Base-by-base conservation (phyloP, 371 early-diverging fungal species). In the Amoeboradix gromovi region DNA sequence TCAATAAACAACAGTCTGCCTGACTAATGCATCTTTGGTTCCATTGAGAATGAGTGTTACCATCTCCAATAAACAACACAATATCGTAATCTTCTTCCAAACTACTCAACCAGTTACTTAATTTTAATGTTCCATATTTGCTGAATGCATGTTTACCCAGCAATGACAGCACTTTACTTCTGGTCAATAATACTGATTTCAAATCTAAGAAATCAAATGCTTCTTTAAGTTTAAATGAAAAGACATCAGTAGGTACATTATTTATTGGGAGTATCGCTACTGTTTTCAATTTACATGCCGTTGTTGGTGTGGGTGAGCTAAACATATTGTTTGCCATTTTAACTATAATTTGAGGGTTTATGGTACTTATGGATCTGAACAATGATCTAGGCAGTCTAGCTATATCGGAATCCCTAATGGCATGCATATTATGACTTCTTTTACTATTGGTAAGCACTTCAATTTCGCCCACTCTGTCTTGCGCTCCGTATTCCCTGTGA, bases 21-120 rank as follows among this genome's bases (percentile, higher is more conserved):
- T 95, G 93, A n/a, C 91, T 85, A 71, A 96, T 87, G 74, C 94
- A 94, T 1, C 89, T 85, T 70, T 89, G 86, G 1, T 93, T 94
- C 97, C 97, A 96, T 28, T 87, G 89, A 0, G 91, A 85, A 31
- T 81, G 84, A 48, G 86, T 82, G 1, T 90, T 90, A 66, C 90
- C 87, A 72, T 96, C 97, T 0, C 95, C 97, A 29, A 94, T 82
- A 74, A 91, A 92, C 28, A 96, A 76, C 0, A 94, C 87, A 70
- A 94, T 83, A 1, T 90, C 79, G 66, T 83, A 81, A 29, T 79
- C 79, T 73, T 91, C 92, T 77, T 96, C 97, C 74, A 89, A 88
- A 69, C 93, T 94, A 0, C 87, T 88, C 31, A 94, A 76, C 93
- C 93, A 96, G 66, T 81, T 83, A 31, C 83, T 84, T 69, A 92